These are phyloP conservation scores for Chaetothyriales sp. DNA, from an alignment of 2,329 filamentous ascomycete genomes.

Conservation along the genomic window DNA sequence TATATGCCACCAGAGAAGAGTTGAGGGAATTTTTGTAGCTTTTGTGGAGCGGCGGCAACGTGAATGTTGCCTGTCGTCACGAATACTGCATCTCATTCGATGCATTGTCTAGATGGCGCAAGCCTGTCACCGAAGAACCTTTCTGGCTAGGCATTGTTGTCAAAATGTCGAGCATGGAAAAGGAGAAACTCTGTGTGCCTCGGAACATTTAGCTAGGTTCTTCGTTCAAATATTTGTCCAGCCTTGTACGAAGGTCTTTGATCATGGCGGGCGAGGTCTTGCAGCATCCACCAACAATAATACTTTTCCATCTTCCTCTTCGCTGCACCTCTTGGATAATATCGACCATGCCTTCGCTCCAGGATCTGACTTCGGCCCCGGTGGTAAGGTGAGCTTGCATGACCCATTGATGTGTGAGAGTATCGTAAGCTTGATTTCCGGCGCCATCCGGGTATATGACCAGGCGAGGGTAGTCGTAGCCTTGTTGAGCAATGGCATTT, in stretches of 20 bases:
- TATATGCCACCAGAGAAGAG: no score
- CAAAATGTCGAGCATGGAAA: no score
- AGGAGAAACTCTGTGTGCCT: not conserved
- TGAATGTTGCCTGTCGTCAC: no score
- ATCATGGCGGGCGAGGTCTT: constrained; percentile 30
- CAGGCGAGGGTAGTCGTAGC: constrained; percentile 34
- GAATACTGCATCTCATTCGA: no score
- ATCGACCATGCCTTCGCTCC: constrained; percentile 23
- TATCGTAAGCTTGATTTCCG: constrained; percentile 54
- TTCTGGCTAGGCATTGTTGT: no score
- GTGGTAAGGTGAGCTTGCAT: not conserved
- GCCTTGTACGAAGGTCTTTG: constrained; percentile 17
- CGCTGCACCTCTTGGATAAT: constrained; percentile 17
- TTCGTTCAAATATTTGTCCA: constrained; percentile 4
- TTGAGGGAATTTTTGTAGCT: no score
- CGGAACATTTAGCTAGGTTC: constrained; percentile 10
- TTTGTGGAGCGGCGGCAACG: no score
- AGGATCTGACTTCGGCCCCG: constrained; percentile 6
- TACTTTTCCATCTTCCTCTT: constrained; percentile 11
- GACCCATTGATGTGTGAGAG: constrained; percentile 48
- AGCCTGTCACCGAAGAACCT: no score
- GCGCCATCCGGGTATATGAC: constrained; percentile 58
- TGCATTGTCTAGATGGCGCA: no score
- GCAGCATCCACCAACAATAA: constrained; percentile 35
- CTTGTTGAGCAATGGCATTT: constrained; percentile 27